A percentile compares a stretch with the other conserved stretches of the same genome.
Evolutionary conservation across 1,139 yeast species (phyloP).

Genomic region (Nakaseomyces sp.): DNA sequence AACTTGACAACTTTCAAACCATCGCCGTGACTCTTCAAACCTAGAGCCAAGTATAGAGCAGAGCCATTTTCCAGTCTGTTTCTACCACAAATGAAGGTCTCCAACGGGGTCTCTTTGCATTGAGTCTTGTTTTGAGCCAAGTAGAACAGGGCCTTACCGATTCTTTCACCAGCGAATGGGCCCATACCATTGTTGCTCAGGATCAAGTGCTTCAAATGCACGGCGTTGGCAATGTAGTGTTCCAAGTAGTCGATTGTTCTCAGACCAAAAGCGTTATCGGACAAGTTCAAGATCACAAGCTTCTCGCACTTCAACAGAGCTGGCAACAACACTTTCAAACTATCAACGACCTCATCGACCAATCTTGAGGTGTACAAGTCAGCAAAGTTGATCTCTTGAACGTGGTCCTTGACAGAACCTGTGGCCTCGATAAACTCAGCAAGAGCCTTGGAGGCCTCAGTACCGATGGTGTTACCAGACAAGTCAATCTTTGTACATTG

Average conservation of each 20-base stretch:
- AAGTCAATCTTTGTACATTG: conserved; percentile 59
- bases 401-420: conserved; percentile 39
- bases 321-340: conserved; percentile 63
- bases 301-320: conserved; percentile 61
- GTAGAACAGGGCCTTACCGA: conserved; percentile 73
- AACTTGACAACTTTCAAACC: conserved; percentile 66
- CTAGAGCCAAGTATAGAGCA: conserved; percentile 63
- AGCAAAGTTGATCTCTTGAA: conserved; percentile 68
- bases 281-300: conserved; percentile 65
- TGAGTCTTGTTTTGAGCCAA: conserved; percentile 48
- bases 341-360: conserved; percentile 86
- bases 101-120: conserved; percentile 38
- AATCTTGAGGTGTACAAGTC: conserved; percentile 92
- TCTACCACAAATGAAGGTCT: conserved; percentile 91
- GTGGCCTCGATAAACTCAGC: conserved; percentile 47
- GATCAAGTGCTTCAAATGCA: conserved; percentile 73
- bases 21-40: conserved; percentile 60
- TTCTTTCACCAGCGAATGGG: conserved; percentile 91
- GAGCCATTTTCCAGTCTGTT: conserved; percentile 95
- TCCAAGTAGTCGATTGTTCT: conserved; percentile 90
- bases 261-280: conserved; percentile 95
- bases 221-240: conserved; percentile 62
- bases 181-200: conserved; percentile 96
- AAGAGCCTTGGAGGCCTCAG: conserved; percentile 71
- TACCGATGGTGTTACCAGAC: conserved; percentile 90